Base-by-base conservation (phyloP, 176 grass and related monocot species). In the Juncus inflexus region DNA sequence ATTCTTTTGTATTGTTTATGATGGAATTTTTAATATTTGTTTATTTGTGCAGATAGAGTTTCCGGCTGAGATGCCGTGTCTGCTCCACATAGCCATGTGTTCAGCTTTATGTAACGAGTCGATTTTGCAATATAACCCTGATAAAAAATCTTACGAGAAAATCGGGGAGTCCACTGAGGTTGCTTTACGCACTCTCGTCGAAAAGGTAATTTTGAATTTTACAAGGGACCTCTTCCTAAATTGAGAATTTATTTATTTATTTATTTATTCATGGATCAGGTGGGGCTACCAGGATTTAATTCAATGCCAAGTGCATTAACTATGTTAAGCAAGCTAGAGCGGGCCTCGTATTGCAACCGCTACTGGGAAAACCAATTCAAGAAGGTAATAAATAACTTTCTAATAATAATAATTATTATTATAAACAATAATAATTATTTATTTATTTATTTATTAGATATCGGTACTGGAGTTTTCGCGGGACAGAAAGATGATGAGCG, bases 401-500 rank as follows among this genome's bases (percentile, higher is more conserved):
- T 56, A 37, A n/a, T 74, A 13, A 35, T 15, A 12, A 42, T 74
- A 50, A 35, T 65, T 2, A 68, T 36, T 75, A 39, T 62, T 13
- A 68, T 74, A 40, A 41, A 75, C 52, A 19, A 19, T 4, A 40
- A 53, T 72, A 39, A 64, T 72, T 58, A 67, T 43, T 83, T 35
- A 60, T 79, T 58, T 70, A 8, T 47, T 60, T 50, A 9, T 64
- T 67, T 6, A 6, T 58, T 83, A 97, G 94, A 86, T 91, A 62
- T 91, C 84, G 4, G 76, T 87, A 62, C 71, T 97, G 61, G 94
- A 97, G 67, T 97, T 97, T 65, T 97, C 94, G 35, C 83, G 88
- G 66, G 94, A 97, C 47, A 87, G 94, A 64, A 97, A 97, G 81
- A 91, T 97, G 94, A 97, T 97, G 94, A 97, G 94, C n/a, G 68